phyloP scores from a whole-genome alignment of 768 basidiomycete genomes.

The Amanita jacksonii region DNA sequence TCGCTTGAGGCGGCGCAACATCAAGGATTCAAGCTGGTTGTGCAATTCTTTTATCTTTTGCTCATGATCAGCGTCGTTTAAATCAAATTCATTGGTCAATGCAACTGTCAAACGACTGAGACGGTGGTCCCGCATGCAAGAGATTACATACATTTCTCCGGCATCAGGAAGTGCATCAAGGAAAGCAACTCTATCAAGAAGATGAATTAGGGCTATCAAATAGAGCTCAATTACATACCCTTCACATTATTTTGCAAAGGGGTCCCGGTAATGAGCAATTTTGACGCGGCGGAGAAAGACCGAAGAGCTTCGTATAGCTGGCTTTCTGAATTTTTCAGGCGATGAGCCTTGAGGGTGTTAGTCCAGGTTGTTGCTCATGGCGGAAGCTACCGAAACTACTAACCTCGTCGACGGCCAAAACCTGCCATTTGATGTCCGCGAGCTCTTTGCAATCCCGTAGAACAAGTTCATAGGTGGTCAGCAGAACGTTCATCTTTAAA shows the following conservation, averaged over 20 bases:
- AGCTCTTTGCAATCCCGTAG: slow-evolving; percentile 85
- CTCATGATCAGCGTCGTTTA: slow-evolving; percentile 90
- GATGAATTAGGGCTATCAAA: not conserved
- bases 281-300: slow-evolving; percentile 83
- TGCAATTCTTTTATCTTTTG: slow-evolving; percentile 94
- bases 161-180: slow-evolving; percentile 99
- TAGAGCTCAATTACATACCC: slow-evolving; percentile 38
- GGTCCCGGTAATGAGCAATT: slow-evolving; percentile 95
- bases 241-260: slow-evolving; percentile 99
- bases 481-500: slow-evolving; percentile 91
- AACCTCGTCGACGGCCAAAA: slow-evolving; percentile 92
- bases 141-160: slow-evolving; percentile 77
- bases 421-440: slow-evolving; percentile 94
- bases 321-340: slow-evolving; percentile 95
- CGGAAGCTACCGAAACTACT: too few relatives aligned
- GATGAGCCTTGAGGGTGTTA: slow-evolving; percentile 63
- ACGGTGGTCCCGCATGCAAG: not conserved
- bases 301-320: slow-evolving; percentile 92
- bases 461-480: slow-evolving; percentile 96
- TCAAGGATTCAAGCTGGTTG: slow-evolving; percentile 83
- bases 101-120: slow-evolving; percentile 47
- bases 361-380: too few relatives aligned
- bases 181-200: slow-evolving; percentile 70
- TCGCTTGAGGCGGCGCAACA: slow-evolving; percentile 90
- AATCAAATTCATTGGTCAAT: slow-evolving; percentile 90